Base-by-base conservation (phyloP, 208 protist species). In the Crithidia fasciculata region DNA sequence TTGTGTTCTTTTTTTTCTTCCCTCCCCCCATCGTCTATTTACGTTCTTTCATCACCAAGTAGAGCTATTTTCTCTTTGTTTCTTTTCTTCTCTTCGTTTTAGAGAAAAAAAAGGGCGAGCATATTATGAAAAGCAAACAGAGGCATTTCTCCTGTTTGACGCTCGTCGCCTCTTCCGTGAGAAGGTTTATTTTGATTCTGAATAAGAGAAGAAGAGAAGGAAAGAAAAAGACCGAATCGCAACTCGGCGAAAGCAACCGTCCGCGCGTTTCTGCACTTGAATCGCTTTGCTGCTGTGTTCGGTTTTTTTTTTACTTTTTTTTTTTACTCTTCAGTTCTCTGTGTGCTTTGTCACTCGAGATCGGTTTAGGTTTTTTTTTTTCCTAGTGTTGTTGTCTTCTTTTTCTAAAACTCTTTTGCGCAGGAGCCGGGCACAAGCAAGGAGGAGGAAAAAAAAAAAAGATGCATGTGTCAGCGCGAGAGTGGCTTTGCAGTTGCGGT, bases 281-380 rank as follows among this genome's bases (percentile, higher is more conserved):
- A 61, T 61, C 39, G 57, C 54, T 5, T 57, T 41, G 10, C 36
- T 74, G 18, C 5, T 28, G 9, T 28, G 40, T 58, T 40, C 28
- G 28, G 8, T 54, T 74, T 74, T 65, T 74, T 74, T 63, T 68
- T 74, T 57, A 3, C 53, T 69, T 53, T 8, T 41, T 43, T 41
- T 43, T 67, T 74, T 53, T 60, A 0, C 56, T 61, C 49, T 63
- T 59, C 55, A 41, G 8, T 7, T 56, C 52, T 28, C 52, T 12
- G 52, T 56, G 19, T 9, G 19, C 6, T 56, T 50, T 15, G 41
- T 15, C 40, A 15, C 19, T 57, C 28, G 28, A 28, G 28, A 28
- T 28, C 28, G 28, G 28, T 28, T 28, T 28, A 18, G 52, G 15
- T 18, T 2, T 2, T 58, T 40, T 58, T 58, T 62, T 65, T 65